These are phyloP conservation scores for Ceriops zippeliana DNA, from an alignment of 345 rosid species.

Conservation along the genomic window DNA sequence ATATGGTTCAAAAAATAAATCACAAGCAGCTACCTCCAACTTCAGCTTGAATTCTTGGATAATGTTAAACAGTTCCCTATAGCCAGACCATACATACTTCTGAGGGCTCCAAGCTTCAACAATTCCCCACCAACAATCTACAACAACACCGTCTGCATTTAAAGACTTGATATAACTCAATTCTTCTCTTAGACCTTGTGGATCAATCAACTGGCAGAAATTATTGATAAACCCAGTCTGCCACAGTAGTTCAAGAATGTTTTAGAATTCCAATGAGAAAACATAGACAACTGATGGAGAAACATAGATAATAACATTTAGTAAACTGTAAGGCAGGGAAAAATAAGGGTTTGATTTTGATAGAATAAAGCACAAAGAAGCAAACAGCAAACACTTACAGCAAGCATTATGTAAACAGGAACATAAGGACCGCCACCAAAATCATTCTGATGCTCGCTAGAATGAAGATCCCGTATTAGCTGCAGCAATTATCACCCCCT, in stretches of 20 bases:
- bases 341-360: not conserved
- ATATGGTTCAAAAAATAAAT: slow-evolving; percentile 5
- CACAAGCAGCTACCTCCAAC: slow-evolving; percentile 52
- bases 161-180: slow-evolving; percentile 67
- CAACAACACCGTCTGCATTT: slow-evolving; percentile 70
- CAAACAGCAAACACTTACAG: slow-evolving; percentile 46
- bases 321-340: too few relatives aligned
- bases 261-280: not conserved
- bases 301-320: not conserved
- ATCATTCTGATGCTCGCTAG: slow-evolving; percentile 52
- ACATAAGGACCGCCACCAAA: slow-evolving; percentile 54
- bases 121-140: slow-evolving; percentile 99
- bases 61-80: slow-evolving; percentile 70
- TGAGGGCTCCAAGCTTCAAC: slow-evolving; percentile 93
- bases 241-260: slow-evolving; percentile 21
- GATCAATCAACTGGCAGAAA: slow-evolving; percentile 77
- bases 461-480: slow-evolving; percentile 79
- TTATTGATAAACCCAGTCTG: slow-evolving; percentile 68
- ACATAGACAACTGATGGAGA: not conserved
- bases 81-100: slow-evolving; percentile 93
- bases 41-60: slow-evolving; percentile 75
- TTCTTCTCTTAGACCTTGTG: slow-evolving; percentile 65
- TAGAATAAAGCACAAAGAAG: slow-evolving; percentile 12
- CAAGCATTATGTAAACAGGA: slow-evolving; percentile 76
- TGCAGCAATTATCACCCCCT: slow-evolving; percentile 26